Percentiles rank a stretch among this genome's conserved stretches.
Evolutionary conservation across 257 asterid species (phyloP).

Genomic region (Nicotiana sylvestris): DNA sequence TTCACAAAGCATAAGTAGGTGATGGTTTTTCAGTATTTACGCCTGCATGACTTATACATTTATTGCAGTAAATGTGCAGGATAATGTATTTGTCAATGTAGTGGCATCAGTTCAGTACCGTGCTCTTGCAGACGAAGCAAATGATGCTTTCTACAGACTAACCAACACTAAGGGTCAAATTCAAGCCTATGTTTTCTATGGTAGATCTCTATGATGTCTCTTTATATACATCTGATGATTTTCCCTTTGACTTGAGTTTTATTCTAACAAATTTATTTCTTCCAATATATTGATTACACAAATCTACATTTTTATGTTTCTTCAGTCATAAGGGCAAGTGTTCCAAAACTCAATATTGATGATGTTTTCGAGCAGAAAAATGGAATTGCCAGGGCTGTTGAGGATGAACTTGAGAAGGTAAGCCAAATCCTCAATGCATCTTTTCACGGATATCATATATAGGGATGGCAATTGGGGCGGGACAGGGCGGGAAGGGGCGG

Average conservation of each 20-base stretch:
- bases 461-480: no score
- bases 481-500: no score
- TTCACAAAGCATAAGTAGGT: no score
- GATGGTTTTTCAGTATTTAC: no score
- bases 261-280: no score
- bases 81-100: constrained; percentile 27
- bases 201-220: not conserved
- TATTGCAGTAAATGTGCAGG: not conserved
- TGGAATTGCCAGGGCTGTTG: constrained; percentile 21
- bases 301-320: not conserved
- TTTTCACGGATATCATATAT: not conserved
- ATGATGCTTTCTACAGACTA: no score
- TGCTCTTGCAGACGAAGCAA: no score
- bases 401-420: constrained; percentile 28
- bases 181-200: constrained; percentile 31
- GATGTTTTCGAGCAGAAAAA: constrained; percentile 30
- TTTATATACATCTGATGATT: not conserved
- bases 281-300: no score
- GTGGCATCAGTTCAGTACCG: constrained; percentile 18
- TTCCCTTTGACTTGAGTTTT: no score
- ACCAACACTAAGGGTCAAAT: constrained; percentile 21
- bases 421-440: not conserved
- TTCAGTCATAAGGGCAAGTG: constrained; percentile 8
- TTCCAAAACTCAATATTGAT: constrained; percentile 25
- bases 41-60: no score